Conservation (phyloP, 108 stramenopile species). For the Skeletonema costatum region DNA sequence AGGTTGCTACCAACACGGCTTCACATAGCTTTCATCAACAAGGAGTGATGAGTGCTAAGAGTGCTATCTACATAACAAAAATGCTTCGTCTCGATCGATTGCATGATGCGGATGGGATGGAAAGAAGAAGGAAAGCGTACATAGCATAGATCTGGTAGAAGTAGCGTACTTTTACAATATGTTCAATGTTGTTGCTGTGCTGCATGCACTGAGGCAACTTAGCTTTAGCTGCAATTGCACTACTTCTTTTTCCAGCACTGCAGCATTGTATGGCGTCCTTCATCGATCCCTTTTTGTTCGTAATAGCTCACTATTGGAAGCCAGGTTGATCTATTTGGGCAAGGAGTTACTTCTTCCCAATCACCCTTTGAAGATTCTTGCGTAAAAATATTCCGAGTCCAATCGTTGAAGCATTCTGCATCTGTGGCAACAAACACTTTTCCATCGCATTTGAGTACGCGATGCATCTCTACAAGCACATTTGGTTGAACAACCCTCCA, state of each 20-base stretch:
- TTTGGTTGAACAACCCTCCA: slow-evolving; percentile 63
- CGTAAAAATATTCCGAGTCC: slow-evolving; percentile 53
- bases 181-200: too few species aligned
- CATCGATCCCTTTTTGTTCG: slow-evolving; percentile 72
- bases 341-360: slow-evolving; percentile 52
- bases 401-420: slow-evolving; percentile 56
- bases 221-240: not conserved
- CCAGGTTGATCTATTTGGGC: slow-evolving; percentile 64
- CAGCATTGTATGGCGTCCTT: slow-evolving; percentile 56
- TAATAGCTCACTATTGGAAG: slow-evolving; percentile 72
- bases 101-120: too few species aligned
- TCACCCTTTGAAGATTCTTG: slow-evolving; percentile 2
- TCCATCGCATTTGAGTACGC: slow-evolving; percentile 54
- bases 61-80: too few species aligned
- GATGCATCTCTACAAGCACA: slow-evolving; percentile 47
- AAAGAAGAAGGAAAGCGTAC: too few species aligned
- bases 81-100: too few species aligned
- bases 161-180: too few species aligned
- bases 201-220: too few species aligned
- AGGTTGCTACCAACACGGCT: too few species aligned
- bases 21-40: too few species aligned
- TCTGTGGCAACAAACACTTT: slow-evolving; percentile 74
- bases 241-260: slow-evolving; percentile 49
- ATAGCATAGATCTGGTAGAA: too few species aligned
- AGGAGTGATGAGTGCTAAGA: too few species aligned